A percentile compares a stretch with the other conserved stretches of the same genome.
These are phyloP conservation scores for Penicillium lividum DNA, from an alignment of 495 filamentous ascomycete species.

Conservation along the genomic window DNA sequence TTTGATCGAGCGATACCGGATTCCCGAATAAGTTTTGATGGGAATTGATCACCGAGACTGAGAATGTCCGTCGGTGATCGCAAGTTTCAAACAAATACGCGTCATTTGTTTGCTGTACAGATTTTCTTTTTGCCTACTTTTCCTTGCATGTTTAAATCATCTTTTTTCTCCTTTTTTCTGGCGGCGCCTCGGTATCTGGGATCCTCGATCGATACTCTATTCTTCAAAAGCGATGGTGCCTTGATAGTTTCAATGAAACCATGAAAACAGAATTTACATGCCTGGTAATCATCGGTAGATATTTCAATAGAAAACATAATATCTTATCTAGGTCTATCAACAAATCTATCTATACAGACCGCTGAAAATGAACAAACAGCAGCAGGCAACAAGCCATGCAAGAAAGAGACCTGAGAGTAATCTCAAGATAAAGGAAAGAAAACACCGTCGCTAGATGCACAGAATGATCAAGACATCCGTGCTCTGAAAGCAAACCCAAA, in stretches of 20 bases:
- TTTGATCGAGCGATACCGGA: constrained; percentile 22
- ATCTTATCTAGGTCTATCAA: constrained; percentile 7
- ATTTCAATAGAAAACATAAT: neutral
- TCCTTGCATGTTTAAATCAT: constrained; percentile 14
- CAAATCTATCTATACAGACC: constrained; percentile 16
- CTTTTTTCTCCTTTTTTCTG: constrained; percentile 25
- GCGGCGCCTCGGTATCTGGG: constrained; percentile 34
- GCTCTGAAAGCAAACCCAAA: constrained; percentile 19
- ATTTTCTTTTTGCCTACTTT: constrained; percentile 19
- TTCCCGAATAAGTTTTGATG: constrained; percentile 7
- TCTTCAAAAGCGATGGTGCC: constrained; percentile 28
- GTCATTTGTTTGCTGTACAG: constrained; percentile 36
- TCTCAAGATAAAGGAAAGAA: constrained; percentile 5
- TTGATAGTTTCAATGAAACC: constrained; percentile 38
- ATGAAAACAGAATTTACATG: constrained; percentile 23
- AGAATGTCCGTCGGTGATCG: constrained; percentile 10
- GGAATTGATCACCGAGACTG: constrained; percentile 4
- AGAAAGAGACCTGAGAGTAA: neutral
- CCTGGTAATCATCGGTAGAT: neutral
- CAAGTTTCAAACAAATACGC: constrained; percentile 29
- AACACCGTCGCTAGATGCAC: constrained; percentile 41
- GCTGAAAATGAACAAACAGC: neutral
- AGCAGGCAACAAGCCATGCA: no score
- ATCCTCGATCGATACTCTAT: constrained; percentile 31
- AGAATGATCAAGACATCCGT: constrained; percentile 31